phyloP scores from a whole-genome alignment of 495 filamentous ascomycete genomes.

The Gamarada debralockiae region DNA sequence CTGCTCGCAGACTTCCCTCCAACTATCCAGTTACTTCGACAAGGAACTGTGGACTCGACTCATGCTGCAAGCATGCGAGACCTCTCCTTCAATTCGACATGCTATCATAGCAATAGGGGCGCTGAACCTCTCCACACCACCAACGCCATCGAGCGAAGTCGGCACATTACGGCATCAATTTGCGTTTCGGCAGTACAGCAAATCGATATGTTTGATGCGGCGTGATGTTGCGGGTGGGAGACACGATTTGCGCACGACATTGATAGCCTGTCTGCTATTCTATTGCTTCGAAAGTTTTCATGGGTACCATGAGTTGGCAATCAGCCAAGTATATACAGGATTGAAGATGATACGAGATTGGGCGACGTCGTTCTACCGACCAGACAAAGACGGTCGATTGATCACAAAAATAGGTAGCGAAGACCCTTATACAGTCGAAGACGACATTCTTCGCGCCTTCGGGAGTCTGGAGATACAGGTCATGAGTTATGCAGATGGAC shows the following conservation, averaged over 20 bases:
- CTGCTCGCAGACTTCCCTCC: neutral
- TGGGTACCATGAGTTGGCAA: neutral
- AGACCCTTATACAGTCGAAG: slow-evolving; percentile 1
- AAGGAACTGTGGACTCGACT: neutral
- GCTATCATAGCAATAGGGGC: slow-evolving; percentile 2
- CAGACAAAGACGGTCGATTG: neutral
- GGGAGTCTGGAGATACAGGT: neutral
- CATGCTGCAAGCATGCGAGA: neutral
- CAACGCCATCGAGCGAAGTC: neutral
- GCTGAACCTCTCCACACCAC: neutral
- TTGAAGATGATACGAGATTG: neutral
- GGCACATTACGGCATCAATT: neutral
- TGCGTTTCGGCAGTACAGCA: neutral
- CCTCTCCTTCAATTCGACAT: neutral
- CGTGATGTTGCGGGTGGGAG: neutral
- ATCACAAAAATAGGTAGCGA: slow-evolving; percentile 7
- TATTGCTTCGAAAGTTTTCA: slow-evolving; percentile 3
- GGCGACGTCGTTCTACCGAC: neutral
- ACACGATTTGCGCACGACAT: slow-evolving; percentile 1
- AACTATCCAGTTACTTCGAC: neutral
- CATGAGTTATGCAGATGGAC: neutral
- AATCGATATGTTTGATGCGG: neutral
- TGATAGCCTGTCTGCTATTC: neutral
- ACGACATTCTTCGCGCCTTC: slow-evolving; percentile 1
- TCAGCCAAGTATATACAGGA: neutral